Evolutionary conservation across 2,329 filamentous ascomycete genomes (phyloP).

Genomic region (Cladophialophora immunda): DNA sequence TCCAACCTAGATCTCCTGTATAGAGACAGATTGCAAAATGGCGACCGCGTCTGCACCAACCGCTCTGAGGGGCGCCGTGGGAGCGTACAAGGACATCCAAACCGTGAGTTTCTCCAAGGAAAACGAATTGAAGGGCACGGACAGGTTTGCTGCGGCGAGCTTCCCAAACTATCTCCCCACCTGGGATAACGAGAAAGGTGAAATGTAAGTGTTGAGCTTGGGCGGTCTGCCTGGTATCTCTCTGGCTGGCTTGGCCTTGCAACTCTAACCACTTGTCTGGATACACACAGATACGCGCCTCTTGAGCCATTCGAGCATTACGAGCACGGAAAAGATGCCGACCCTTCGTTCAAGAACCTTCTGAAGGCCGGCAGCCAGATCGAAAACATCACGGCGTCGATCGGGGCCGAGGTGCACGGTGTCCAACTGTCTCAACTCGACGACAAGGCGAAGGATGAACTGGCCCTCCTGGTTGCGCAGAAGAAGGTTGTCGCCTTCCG

Average conservation of each 20-base stretch:
- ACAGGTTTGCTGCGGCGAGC: constrained; percentile 63
- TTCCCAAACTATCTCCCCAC: constrained; percentile 78
- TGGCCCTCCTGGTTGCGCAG: constrained; percentile 47
- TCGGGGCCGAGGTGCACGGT: constrained; percentile 48
- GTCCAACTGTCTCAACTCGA: constrained; percentile 45
- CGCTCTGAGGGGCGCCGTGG: constrained; percentile 21
- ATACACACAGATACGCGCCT: constrained; percentile 63
- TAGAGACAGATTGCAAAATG: constrained; percentile 15
- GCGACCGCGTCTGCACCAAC: constrained; percentile 16
- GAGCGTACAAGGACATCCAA: constrained; percentile 40
- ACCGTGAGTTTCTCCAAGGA: constrained; percentile 51
- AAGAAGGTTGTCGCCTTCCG: constrained; percentile 47
- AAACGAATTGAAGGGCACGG: constrained; percentile 62
- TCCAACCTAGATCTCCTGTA: neutral
- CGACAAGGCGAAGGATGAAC: constrained; percentile 45
- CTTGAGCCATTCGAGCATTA: constrained; percentile 75
- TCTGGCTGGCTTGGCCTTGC: neutral
- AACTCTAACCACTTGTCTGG: constrained; percentile 8
- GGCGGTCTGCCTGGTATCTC: neutral
- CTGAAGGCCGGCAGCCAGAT: constrained; percentile 54
- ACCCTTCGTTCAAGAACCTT: constrained; percentile 73
- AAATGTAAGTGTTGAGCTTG: constrained; percentile 40
- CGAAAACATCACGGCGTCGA: constrained; percentile 45
- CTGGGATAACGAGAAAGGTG: constrained; percentile 66
- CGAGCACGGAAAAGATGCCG: constrained; percentile 79